phyloP scores from a whole-genome alignment of 1,139 yeast species.

The Scheffersomyces illinoinensis region DNA sequence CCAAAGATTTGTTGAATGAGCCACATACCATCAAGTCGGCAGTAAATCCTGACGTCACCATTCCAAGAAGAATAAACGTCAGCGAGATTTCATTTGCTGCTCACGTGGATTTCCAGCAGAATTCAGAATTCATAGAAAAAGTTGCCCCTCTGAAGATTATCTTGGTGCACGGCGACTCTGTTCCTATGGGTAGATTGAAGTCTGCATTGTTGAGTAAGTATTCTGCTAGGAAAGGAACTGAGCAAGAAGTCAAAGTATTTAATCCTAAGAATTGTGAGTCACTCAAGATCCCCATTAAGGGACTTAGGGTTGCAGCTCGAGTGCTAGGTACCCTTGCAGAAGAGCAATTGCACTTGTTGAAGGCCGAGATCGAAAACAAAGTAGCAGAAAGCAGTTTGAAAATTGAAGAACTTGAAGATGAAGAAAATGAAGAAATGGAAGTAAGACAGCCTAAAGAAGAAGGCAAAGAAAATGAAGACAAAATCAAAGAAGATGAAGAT shows the following conservation, averaged over 20 bases:
- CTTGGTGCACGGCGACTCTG: constrained; percentile 96
- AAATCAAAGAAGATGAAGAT: constrained; percentile 2
- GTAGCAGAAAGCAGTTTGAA: constrained; percentile 15
- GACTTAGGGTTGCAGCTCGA: constrained; percentile 85
- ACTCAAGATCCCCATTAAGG: constrained; percentile 73
- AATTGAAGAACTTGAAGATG: constrained; percentile 18
- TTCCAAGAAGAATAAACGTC: constrained; percentile 85
- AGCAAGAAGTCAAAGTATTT: constrained; percentile 86
- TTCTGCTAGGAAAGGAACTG: constrained; percentile 78
- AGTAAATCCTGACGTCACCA: constrained; percentile 73
- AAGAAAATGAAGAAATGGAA: constrained; percentile 3
- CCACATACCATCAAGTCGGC: constrained; percentile 86
- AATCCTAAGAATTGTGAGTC: constrained; percentile 93
- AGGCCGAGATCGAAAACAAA: constrained; percentile 31
- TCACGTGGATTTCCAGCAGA: constrained; percentile 95
- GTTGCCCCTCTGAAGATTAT: constrained; percentile 83
- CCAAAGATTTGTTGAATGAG: constrained; percentile 82
- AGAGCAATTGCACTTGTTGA: constrained; percentile 35
- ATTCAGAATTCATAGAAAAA: constrained; percentile 83
- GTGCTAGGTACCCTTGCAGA: constrained; percentile 80
- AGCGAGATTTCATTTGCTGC: constrained; percentile 99
- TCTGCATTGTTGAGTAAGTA: constrained; percentile 90
- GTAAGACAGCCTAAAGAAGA: not conserved
- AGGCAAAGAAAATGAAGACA: constrained; percentile 4
- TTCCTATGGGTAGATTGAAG: constrained; percentile 95